These are phyloP conservation scores for Aureobasidium lini DNA, from an alignment of 2,329 filamentous ascomycete genomes.

Conservation along the genomic window DNA sequence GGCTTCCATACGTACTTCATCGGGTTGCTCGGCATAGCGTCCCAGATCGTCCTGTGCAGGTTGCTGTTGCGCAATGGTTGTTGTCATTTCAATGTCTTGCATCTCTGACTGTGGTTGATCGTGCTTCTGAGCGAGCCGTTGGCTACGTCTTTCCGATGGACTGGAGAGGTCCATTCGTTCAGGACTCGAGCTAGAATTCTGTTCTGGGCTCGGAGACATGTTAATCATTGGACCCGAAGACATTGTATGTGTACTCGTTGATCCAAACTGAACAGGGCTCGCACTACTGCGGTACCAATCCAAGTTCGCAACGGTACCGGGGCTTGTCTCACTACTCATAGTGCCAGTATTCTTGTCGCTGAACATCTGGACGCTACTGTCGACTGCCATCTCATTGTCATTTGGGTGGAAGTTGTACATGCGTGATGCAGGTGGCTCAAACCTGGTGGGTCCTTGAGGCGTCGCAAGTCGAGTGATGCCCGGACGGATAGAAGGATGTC, in stretches of 20 bases:
- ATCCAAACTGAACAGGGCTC: background rate
- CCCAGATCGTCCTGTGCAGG: constrained; percentile 8
- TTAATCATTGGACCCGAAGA: background rate
- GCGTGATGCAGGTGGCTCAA: constrained; percentile 4
- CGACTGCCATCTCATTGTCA: background rate
- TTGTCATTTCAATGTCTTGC: background rate
- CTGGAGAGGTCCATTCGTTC: background rate
- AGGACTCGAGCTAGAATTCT: background rate
- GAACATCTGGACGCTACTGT: background rate
- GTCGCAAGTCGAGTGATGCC: background rate
- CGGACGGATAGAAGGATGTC: too few relatives aligned
- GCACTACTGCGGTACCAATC: background rate
- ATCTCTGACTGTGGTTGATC: background rate
- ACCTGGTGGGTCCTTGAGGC: constrained; percentile 7
- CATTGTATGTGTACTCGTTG: background rate
- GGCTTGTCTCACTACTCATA: background rate
- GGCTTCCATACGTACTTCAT: constrained; percentile 34
- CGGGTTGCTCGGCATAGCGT: constrained; percentile 32
- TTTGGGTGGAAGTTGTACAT: background rate
- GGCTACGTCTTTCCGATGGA: background rate
- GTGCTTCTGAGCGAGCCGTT: background rate
- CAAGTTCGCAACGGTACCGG: background rate
- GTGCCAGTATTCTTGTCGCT: background rate
- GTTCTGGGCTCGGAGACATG: background rate
- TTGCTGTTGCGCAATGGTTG: background rate